Conservation (phyloP, 1,284 basidiomycete species). For the Tilletia caries region DNA sequence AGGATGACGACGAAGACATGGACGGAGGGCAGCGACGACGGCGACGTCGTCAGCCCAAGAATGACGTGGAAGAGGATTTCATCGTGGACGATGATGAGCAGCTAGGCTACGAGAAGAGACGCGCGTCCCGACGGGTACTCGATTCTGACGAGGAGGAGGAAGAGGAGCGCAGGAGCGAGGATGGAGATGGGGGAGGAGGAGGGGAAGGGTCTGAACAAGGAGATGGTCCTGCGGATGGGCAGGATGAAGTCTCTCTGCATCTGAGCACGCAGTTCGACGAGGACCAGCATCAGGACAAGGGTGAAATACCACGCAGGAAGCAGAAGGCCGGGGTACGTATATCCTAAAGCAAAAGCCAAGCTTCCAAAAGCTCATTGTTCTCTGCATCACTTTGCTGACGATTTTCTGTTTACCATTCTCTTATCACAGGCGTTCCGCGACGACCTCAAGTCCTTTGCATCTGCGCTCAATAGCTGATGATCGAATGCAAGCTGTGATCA, state of each 20-base stretch:
- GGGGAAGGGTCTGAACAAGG: background rate
- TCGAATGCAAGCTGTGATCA: too few species aligned
- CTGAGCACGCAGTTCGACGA: background rate
- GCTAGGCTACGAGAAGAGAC: background rate
- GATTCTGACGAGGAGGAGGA: background rate
- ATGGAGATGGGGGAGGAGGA: background rate
- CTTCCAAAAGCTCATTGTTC: too few species aligned
- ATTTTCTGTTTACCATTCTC: background rate
- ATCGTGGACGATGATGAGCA: background rate
- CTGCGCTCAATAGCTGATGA: background rate
- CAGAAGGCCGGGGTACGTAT: background rate
- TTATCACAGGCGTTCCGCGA: background rate
- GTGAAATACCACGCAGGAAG: background rate
- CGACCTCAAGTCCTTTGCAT: slow-evolving; percentile 7
- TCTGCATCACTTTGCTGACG: background rate
- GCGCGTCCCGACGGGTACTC: background rate
- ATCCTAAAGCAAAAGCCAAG: too few species aligned
- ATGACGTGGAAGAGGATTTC: background rate
- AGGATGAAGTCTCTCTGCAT: background rate
- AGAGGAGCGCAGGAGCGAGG: background rate
- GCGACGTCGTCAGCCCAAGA: background rate
- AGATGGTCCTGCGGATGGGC: background rate
- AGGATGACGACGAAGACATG: background rate
- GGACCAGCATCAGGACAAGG: background rate
- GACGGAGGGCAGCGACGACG: background rate